phyloP scores from a whole-genome alignment of 345 rosid species.

The Brassica carinata region DNA sequence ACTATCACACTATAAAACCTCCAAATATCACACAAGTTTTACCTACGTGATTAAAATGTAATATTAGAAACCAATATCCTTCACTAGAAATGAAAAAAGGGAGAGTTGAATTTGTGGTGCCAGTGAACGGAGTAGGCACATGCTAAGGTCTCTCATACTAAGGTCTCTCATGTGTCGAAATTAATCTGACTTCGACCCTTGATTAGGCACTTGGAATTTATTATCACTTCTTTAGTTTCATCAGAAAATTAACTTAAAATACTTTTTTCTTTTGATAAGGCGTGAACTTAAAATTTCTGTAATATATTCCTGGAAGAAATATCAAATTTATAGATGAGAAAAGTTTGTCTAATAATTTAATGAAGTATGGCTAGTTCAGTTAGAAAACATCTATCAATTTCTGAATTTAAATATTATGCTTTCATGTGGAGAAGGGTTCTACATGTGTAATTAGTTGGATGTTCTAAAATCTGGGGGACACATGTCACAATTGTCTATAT shows the following conservation, averaged over 20 bases:
- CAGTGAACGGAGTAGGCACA: constrained; percentile 38
- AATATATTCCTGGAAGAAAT: not conserved
- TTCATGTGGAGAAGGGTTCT: not conserved
- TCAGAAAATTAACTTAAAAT: not conserved
- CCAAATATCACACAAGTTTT: constrained; percentile 8
- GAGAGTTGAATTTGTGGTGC: constrained; percentile 24
- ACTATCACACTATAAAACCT: constrained; percentile 3
- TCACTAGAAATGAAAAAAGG: not conserved
- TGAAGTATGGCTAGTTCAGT: not conserved
- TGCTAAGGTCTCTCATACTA: constrained; percentile 23
- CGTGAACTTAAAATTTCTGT: not conserved
- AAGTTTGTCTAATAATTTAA: not conserved
- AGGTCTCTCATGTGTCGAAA: constrained; percentile 5
- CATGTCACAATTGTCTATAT: not conserved
- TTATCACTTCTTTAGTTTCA: not conserved
- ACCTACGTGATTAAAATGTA: not conserved
- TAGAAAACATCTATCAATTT: not conserved
- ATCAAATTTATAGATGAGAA: not conserved
- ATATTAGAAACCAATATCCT: constrained; percentile 19
- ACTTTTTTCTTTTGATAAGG: not conserved
- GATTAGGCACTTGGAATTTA: constrained; percentile 29
- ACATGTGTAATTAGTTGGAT: constrained; percentile 14
- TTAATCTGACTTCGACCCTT: constrained; percentile 26
- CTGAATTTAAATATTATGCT: not conserved
- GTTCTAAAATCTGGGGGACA: constrained; percentile 5